Evolutionary conservation across 441 rosid species (phyloP).

Genomic region (Pelargonium myrrhifolium): DNA sequence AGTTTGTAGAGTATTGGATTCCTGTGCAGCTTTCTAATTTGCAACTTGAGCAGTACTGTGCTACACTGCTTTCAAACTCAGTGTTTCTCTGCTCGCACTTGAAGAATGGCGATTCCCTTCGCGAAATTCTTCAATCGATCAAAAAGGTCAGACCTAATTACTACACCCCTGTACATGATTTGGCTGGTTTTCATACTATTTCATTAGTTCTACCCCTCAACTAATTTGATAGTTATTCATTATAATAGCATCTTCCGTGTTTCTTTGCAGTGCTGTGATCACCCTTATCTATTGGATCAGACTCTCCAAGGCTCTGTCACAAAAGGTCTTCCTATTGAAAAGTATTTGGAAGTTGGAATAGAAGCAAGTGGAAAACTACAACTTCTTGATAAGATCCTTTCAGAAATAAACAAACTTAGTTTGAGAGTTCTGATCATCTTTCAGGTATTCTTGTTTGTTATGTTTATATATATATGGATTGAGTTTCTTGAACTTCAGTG

Average conservation of each 20-base stretch:
- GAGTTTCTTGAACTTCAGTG: background rate
- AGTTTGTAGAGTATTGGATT: slow-evolving; percentile 83
- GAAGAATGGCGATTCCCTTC: slow-evolving; percentile 31
- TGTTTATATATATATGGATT: slow-evolving; percentile 5
- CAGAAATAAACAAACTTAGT: slow-evolving; percentile 44
- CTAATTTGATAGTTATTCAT: background rate
- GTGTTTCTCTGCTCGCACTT: slow-evolving; percentile 49
- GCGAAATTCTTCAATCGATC: background rate
- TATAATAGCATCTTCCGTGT: background rate
- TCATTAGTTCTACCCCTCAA: background rate
- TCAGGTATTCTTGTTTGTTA: slow-evolving; percentile 50
- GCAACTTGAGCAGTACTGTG: slow-evolving; percentile 92
- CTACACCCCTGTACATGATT: background rate
- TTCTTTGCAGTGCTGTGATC: slow-evolving; percentile 76
- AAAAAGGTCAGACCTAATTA: background rate
- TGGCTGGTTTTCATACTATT: background rate
- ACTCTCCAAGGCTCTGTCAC: slow-evolving; percentile 30
- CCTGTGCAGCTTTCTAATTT: slow-evolving; percentile 68
- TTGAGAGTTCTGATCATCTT: slow-evolving; percentile 68
- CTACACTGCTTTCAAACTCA: slow-evolving; percentile 48
- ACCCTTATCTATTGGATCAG: slow-evolving; percentile 63
- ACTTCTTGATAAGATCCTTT: slow-evolving; percentile 70
- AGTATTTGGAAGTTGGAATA: slow-evolving; percentile 61
- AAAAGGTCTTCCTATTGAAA: slow-evolving; percentile 30
- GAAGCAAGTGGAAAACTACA: slow-evolving; percentile 85